phyloP scores from a whole-genome alignment of 2,329 filamentous ascomycete genomes.

The Paraphoma chrysanthemicola region DNA sequence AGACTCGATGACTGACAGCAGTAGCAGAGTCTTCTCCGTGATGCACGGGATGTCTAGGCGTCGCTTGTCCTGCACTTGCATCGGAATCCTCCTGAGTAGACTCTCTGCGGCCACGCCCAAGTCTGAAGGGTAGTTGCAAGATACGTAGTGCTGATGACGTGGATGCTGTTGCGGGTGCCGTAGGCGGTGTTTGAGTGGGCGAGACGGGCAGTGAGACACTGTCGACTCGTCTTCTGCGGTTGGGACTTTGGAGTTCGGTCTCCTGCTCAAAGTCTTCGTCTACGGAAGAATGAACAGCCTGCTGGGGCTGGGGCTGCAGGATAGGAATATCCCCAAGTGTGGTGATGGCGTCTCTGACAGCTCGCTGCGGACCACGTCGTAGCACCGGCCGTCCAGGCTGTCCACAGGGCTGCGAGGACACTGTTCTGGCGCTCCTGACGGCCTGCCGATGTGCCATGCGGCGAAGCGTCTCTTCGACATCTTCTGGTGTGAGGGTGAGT shows the following conservation, averaged over 20 bases:
- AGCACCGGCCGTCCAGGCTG: constrained; percentile 27
- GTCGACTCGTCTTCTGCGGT: constrained; percentile 7
- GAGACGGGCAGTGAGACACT: constrained; percentile 1
- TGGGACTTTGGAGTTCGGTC: not conserved
- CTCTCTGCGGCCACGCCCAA: constrained; percentile 6
- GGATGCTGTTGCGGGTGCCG: constrained; percentile 1
- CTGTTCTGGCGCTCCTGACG: constrained; percentile 7
- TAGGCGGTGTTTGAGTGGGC: constrained; percentile 1
- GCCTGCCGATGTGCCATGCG: constrained; percentile 37
- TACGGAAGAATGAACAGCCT: constrained; percentile 23
- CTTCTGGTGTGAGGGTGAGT: constrained; percentile 44
- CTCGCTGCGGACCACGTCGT: constrained; percentile 38
- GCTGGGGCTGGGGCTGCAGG: constrained; percentile 28
- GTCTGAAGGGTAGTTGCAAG: constrained; percentile 33
- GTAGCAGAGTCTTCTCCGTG: not conserved
- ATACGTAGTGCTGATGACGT: constrained; percentile 6
- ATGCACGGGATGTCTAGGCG: not conserved
- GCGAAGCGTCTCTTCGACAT: constrained; percentile 43
- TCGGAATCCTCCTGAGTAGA: not conserved
- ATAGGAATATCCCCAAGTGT: constrained; percentile 33
- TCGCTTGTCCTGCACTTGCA: too few species aligned
- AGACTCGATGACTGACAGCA: not conserved
- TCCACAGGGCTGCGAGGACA: constrained; percentile 7
- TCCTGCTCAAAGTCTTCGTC: constrained; percentile 22
- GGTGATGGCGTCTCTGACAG: constrained; percentile 37